Evolutionary conservation across 1,284 basidiomycete genomes (phyloP), one percentile per base, ranked within the genome.

Genomic region (Xerocomus nothofagi): DNA sequence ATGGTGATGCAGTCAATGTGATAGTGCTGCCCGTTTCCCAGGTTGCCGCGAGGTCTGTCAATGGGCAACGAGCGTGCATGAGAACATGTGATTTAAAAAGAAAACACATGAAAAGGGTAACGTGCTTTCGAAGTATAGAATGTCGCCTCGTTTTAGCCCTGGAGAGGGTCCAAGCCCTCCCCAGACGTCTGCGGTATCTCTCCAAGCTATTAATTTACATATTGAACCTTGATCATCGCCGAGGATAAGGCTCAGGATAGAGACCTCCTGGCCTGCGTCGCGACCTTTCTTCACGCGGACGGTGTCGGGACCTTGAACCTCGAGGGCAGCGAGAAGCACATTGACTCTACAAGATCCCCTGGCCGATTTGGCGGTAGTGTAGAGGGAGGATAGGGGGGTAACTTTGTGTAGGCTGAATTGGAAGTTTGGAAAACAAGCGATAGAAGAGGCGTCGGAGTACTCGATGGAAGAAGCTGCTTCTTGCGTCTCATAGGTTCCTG

Each of bases 191-290:
- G 88, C 88, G 4, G 77, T 70, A 45, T 88, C 83, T 45, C 88
- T 73, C 88, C 88, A 91, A 3, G 82, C 86, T 6, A 83, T 84
- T 12, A 90, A 63, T 66, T 82, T 88, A 57, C 80, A 81, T 4
- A 90, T 73, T 1, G 68, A 73, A 3, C 83, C 83, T 20, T 77
- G 75, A 46, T 86, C 84, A 56, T 88, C 84, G 4, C 84, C 82
- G 15, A 89, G 63, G 38, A 90, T 77, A 56, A 88, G 70, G 57
- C 80, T 84, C 33, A 89, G 66, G 24, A 90, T 61, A 0, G 75
- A 77, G 0, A 88, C 78, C 53, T 86, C 78, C 50, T 79, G 81
- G 8, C 87, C 88, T 3, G 81, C 77, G 41, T 88, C 82, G 2
- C 58, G 58, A 0, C 87, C 87, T 44, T 78, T 82, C 66, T 84